phyloP scores from a whole-genome alignment of 2,329 filamentous ascomycete genomes.

The Trichoderma atroviride region DNA sequence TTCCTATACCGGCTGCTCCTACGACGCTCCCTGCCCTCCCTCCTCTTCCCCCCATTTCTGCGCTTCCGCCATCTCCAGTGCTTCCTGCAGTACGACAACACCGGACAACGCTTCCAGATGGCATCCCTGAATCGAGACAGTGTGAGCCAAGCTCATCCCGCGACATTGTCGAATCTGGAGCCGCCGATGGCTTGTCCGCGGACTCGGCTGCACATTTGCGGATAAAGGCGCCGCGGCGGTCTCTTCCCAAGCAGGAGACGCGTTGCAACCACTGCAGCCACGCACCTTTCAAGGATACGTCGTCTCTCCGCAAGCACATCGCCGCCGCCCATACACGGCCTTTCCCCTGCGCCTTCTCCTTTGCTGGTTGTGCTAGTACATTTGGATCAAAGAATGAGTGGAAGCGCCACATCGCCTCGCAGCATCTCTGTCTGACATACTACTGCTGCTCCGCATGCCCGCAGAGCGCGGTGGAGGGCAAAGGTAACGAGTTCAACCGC shows the following conservation, averaged over 20 bases:
- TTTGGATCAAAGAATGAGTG: slow-evolving; percentile 97
- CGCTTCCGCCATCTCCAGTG: background rate
- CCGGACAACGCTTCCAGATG: slow-evolving; percentile 46
- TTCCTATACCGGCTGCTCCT: background rate
- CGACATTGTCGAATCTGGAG: slow-evolving; percentile 43
- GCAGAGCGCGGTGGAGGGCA: slow-evolving; percentile 55
- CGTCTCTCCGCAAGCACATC: slow-evolving; percentile 67
- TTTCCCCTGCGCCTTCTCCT: slow-evolving; percentile 84
- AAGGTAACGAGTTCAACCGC: slow-evolving; percentile 79
- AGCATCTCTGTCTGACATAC: slow-evolving; percentile 75
- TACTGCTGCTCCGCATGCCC: slow-evolving; percentile 67
- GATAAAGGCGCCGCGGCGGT: slow-evolving; percentile 49
- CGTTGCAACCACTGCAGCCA: slow-evolving; percentile 64
- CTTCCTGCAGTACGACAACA: slow-evolving; percentile 34
- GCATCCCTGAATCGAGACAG: slow-evolving; percentile 39
- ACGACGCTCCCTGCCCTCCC: slow-evolving; percentile 32
- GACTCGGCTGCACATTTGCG: slow-evolving; percentile 38
- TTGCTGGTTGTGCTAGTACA: slow-evolving; percentile 79
- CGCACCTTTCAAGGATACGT: slow-evolving; percentile 67
- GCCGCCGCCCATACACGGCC: slow-evolving; percentile 70
- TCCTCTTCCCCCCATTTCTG: background rate
- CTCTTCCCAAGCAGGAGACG: slow-evolving; percentile 62
- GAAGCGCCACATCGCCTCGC: slow-evolving; percentile 91
- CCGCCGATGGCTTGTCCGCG: slow-evolving; percentile 31
- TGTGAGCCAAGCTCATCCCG: slow-evolving; percentile 34